A percentile compares a stretch with the other conserved stretches of the same genome.
Evolutionary conservation across 2,329 filamentous ascomycete species (phyloP).

Genomic region (Magnaporthales sp.): DNA sequence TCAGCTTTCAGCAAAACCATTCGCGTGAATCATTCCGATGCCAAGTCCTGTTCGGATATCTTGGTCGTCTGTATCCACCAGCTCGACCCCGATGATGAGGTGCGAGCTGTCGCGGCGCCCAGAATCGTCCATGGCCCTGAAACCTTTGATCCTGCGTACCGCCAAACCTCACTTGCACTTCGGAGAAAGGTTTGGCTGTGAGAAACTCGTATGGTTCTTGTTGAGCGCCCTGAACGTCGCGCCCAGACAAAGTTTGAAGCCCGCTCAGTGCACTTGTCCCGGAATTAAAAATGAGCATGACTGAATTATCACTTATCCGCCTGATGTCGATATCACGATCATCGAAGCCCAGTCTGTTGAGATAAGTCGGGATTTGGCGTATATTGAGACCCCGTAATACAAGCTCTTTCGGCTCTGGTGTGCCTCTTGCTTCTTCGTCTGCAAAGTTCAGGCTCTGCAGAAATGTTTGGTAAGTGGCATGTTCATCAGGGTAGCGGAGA

Average conservation of each 20-base stretch:
- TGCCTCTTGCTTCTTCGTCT: background rate
- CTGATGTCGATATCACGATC: background rate
- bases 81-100: background rate
- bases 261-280: background rate
- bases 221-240: background rate
- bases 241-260: background rate
- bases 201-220: background rate
- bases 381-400: background rate
- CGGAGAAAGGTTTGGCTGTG: background rate
- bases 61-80: background rate
- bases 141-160: background rate
- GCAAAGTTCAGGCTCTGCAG: background rate
- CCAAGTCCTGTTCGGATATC: too few relatives aligned
- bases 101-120: background rate
- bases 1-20: too few relatives aligned
- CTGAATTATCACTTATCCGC: background rate
- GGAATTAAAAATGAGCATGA: background rate
- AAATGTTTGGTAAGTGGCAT: background rate
- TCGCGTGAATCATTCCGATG: too few relatives aligned
- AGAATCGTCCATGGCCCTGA: background rate
- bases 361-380: background rate
- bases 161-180: background rate
- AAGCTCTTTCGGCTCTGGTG: background rate
- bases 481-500: background rate
- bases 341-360: background rate